Base-by-base conservation (phyloP, 495 filamentous ascomycete genomes). In the Talaromyces stipitatus region DNA sequence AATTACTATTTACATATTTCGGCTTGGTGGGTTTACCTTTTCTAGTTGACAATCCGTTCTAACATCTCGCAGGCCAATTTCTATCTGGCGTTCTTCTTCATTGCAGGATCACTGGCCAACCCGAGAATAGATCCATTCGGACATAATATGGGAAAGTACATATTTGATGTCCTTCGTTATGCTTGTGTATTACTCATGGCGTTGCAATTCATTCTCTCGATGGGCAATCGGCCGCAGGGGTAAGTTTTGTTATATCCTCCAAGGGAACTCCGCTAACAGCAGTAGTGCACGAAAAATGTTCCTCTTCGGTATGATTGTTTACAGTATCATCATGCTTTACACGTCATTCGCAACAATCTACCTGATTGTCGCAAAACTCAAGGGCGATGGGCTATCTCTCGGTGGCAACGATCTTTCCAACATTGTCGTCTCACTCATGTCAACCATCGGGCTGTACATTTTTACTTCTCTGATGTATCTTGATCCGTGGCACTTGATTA, bases 401-500 rank as follows among this genome's bases (percentile, higher is more conserved):
- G 91, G 89, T 59, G 89, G 90, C 72, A 89, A 92, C 63, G 76
- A 95, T 36, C 94, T 99, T 75, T 90, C 92, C 50, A 97, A 97
- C 73, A 81, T 99, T 27, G 89, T 97, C 68, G 80, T 99, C 58
- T 91, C 86, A n/a, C 88, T 87, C 52, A 78, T 85, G 20, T 92
- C 88, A 4, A 99, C 95, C 1, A 72, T 97, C 33, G 95, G 95
- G 1, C 78, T 99, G 1, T 97, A 97, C 79, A 95, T 99, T 77
- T 78, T 95, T 72, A 95, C 91, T 82, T 89, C 84, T 58, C 94
- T 97, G 77, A 70, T 99, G 26, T 99, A 97, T 72, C 84, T 97
- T 24, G 95, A 97, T 64, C 95, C 95, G 0, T 99, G 95, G 95
- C 94, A 99, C 76, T 95, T 99, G 91, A 89, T 97, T 73, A 99